These are phyloP conservation scores for Talaromyces marneffei DNA, from an alignment of 2,329 filamentous ascomycete species.

Conservation along the genomic window DNA sequence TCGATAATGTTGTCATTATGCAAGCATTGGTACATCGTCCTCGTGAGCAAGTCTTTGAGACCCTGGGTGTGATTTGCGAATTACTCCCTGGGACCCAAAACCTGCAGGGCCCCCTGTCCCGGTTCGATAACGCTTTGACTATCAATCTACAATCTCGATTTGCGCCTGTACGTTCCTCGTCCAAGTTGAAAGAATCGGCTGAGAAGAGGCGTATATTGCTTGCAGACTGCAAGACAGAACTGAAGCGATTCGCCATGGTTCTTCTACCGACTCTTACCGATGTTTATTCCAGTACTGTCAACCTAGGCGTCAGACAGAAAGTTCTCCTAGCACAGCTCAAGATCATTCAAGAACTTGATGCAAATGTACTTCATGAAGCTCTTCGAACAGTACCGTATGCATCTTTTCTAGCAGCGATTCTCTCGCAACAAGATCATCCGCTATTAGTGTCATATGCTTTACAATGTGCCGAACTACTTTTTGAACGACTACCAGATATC, in stretches of 20 bases:
- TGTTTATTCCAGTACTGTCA: slow-evolving; percentile 95
- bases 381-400: slow-evolving; percentile 86
- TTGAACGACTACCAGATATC: slow-evolving; percentile 75
- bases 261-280: slow-evolving; percentile 92
- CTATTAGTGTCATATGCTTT: slow-evolving; percentile 79
- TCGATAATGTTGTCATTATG: slow-evolving; percentile 97
- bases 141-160: slow-evolving; percentile 41
- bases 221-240: slow-evolving; percentile 74
- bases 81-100: slow-evolving; percentile 70
- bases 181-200: slow-evolving; percentile 50
- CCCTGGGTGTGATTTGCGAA: slow-evolving; percentile 95
- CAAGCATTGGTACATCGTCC: slow-evolving; percentile 94
- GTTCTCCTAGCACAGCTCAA: slow-evolving; percentile 93
- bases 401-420: slow-evolving; percentile 88
- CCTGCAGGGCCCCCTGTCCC: slow-evolving; percentile 43
- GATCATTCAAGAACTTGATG: slow-evolving; percentile 94
- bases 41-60: slow-evolving; percentile 93
- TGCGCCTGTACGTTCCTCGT: slow-evolving; percentile 25
- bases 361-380: slow-evolving; percentile 74
- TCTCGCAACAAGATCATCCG: slow-evolving; percentile 91
- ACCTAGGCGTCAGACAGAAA: slow-evolving; percentile 88
- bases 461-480: slow-evolving; percentile 80
- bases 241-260: slow-evolving; percentile 87
- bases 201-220: slow-evolving; percentile 79
- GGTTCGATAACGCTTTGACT: slow-evolving; percentile 42